These are phyloP conservation scores for Yarrowia deformans DNA, from an alignment of 805 yeast genomes.

Conservation along the genomic window DNA sequence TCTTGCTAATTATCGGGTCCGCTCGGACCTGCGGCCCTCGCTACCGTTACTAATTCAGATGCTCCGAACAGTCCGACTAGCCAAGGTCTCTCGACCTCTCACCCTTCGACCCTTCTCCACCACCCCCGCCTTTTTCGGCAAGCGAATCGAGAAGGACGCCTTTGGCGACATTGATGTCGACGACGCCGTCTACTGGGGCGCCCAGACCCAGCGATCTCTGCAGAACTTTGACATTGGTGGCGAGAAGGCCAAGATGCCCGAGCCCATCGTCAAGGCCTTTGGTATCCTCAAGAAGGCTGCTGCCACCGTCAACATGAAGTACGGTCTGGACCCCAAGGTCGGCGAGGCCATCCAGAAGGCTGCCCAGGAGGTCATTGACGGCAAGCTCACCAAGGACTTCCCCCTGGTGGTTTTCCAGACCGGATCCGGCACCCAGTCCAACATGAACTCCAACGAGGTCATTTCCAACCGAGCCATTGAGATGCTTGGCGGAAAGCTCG, in stretches of 20 bases:
- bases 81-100: slow-evolving; percentile 32
- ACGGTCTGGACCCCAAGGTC: slow-evolving; percentile 87
- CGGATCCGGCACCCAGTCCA: slow-evolving; percentile 98
- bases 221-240: slow-evolving; percentile 98
- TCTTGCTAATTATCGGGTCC: too few relatives aligned
- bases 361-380: slow-evolving; percentile 93
- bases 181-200: slow-evolving; percentile 91
- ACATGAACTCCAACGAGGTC: slow-evolving; percentile 99
- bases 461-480: slow-evolving; percentile 98
- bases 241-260: slow-evolving; percentile 85
- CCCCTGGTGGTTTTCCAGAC: slow-evolving; percentile 99
- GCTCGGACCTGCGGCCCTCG: too few relatives aligned
- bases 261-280: slow-evolving; percentile 87
- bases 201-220: slow-evolving; percentile 90
- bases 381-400: slow-evolving; percentile 91
- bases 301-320: slow-evolving; percentile 83
- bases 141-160: slow-evolving; percentile 90
- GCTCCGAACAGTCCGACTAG: slow-evolving; percentile 32
- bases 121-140: slow-evolving; percentile 42
- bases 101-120: slow-evolving; percentile 41
- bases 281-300: slow-evolving; percentile 95
- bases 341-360: slow-evolving; percentile 89
- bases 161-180: slow-evolving; percentile 96
- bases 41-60: slow-evolving; percentile 9
- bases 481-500: slow-evolving; percentile 87